Evolutionary conservation across 2,329 filamentous ascomycete species (phyloP).

Genomic region (Cladosporium sp.): DNA sequence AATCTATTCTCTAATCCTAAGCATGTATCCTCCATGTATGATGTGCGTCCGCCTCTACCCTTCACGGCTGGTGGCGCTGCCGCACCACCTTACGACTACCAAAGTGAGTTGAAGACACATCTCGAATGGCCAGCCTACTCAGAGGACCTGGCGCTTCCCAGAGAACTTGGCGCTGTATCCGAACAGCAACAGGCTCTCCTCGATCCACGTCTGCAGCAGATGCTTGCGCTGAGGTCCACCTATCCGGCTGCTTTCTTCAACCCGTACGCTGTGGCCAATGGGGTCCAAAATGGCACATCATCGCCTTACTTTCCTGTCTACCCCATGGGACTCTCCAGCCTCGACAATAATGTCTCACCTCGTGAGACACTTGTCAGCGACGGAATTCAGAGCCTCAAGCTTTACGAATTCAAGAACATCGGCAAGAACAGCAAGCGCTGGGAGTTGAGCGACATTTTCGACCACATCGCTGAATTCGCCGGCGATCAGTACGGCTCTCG

Average conservation of each 20-base stretch:
- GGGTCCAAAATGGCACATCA: slow-evolving; percentile 32
- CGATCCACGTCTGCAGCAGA: slow-evolving; percentile 33
- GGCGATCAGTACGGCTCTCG: slow-evolving; percentile 94
- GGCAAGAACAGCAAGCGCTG: slow-evolving; percentile 70
- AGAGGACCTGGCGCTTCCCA: not conserved
- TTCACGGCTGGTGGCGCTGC: slow-evolving; percentile 39
- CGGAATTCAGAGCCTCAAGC: slow-evolving; percentile 63
- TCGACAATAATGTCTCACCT: slow-evolving; percentile 37
- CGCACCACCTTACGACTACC: slow-evolving; percentile 34
- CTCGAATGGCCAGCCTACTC: slow-evolving; percentile 34
- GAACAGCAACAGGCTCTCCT: slow-evolving; percentile 37
- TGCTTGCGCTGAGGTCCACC: slow-evolving; percentile 34
- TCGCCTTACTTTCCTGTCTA: slow-evolving; percentile 33
- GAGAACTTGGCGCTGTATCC: slow-evolving; percentile 27
- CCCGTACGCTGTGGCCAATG: slow-evolving; percentile 34
- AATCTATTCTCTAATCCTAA: not conserved
- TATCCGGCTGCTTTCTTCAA: slow-evolving; percentile 29
- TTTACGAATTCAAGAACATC: slow-evolving; percentile 76
- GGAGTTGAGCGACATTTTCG: slow-evolving; percentile 84
- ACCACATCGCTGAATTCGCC: slow-evolving; percentile 86
- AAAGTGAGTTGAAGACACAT: slow-evolving; percentile 44
- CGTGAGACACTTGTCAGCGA: slow-evolving; percentile 57
- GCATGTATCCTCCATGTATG: slow-evolving; percentile 2
- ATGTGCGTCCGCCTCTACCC: slow-evolving; percentile 20
- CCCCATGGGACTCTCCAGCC: slow-evolving; percentile 32